A percentile compares a stretch with the other conserved stretches of the same genome.
Evolutionary conservation across 805 yeast species (phyloP).

Genomic region (Candida qinlingensis): DNA sequence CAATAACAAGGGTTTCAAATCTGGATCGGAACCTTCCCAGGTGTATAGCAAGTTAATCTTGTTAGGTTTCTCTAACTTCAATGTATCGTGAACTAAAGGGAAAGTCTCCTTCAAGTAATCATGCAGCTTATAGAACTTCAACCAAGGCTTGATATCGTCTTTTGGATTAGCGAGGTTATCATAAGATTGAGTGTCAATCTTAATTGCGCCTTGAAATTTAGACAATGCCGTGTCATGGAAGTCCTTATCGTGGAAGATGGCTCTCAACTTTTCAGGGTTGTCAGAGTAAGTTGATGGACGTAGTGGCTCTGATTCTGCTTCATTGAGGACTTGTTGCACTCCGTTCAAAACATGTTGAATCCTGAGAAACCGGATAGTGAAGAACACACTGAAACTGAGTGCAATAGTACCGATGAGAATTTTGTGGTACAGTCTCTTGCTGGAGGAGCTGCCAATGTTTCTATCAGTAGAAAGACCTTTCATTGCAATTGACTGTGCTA

Average conservation of each 20-base stretch:
- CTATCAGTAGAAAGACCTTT: too few relatives aligned
- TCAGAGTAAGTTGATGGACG: background rate
- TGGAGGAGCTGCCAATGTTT: too few relatives aligned
- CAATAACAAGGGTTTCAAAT: slow-evolving; percentile 59
- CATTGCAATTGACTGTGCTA: too few relatives aligned
- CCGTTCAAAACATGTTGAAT: too few relatives aligned
- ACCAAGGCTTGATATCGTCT: slow-evolving; percentile 30
- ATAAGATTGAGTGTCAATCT: slow-evolving; percentile 55
- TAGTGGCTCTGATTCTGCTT: background rate
- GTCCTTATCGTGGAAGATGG: slow-evolving; percentile 2
- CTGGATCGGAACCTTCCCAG: slow-evolving; percentile 51
- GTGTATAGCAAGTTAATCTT: slow-evolving; percentile 60
- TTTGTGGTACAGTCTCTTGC: too few relatives aligned
- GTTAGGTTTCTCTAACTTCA: slow-evolving; percentile 50
- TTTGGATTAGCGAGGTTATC: slow-evolving; percentile 37
- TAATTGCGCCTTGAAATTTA: slow-evolving; percentile 52
- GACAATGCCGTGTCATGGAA: slow-evolving; percentile 31
- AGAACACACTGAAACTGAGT: too few relatives aligned
- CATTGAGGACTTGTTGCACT: background rate
- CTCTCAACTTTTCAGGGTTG: background rate
- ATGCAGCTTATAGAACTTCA: slow-evolving; percentile 33
- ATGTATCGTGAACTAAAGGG: slow-evolving; percentile 45
- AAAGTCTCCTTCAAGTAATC: slow-evolving; percentile 46
- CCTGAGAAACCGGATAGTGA: too few relatives aligned
- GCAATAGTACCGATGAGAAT: too few relatives aligned